A percentile compares a stretch with the other conserved stretches of the same genome.
Conservation (phyloP, 78 protist species). For the Ministeria vibrans region DNA sequence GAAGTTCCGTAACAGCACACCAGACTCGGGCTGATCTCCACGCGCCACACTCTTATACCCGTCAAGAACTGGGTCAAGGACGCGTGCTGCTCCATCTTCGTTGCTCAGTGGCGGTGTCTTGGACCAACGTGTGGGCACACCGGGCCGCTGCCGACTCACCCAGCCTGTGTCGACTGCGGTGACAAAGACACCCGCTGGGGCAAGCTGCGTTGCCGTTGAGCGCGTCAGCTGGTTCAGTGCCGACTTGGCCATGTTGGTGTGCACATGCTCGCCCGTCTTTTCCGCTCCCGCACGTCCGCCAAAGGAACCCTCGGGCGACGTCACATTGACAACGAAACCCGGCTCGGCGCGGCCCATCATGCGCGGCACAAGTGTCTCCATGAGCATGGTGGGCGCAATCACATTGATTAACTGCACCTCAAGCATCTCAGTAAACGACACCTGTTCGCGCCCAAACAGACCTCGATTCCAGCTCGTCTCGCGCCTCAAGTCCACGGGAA, state of each 20-base stretch:
- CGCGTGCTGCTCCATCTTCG: slow-evolving; percentile 85
- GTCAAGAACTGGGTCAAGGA: slow-evolving; percentile 71
- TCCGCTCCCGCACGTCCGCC: slow-evolving; percentile 54
- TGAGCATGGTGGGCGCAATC: slow-evolving; percentile 36
- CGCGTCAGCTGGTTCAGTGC: slow-evolving; percentile 96
- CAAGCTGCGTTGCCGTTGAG: no score
- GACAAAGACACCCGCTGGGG: slow-evolving; percentile 67
- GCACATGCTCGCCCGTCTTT: slow-evolving; percentile 75
- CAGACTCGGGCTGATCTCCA: no score
- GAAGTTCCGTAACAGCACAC: no score
- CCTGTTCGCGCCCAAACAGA: no score
- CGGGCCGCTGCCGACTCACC: slow-evolving; percentile 65
- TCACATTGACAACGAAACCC: slow-evolving; percentile 84
- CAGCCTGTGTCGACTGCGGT: slow-evolving; percentile 74
- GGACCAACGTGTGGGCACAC: neutral
- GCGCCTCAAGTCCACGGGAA: no score
- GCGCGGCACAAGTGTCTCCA: slow-evolving; percentile 17
- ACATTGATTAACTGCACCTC: slow-evolving; percentile 27
- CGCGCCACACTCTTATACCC: no score
- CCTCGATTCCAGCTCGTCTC: no score
- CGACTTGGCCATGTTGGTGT: slow-evolving; percentile 95
- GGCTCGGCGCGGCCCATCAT: neutral
- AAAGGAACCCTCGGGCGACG: slow-evolving; percentile 88
- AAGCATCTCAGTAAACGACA: neutral
- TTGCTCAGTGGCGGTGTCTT: slow-evolving; percentile 78